Evolutionary conservation across 768 basidiomycete species (phyloP), one percentile per base, ranked within the genome.

Genomic region (Cystoderma amianthinum): DNA sequence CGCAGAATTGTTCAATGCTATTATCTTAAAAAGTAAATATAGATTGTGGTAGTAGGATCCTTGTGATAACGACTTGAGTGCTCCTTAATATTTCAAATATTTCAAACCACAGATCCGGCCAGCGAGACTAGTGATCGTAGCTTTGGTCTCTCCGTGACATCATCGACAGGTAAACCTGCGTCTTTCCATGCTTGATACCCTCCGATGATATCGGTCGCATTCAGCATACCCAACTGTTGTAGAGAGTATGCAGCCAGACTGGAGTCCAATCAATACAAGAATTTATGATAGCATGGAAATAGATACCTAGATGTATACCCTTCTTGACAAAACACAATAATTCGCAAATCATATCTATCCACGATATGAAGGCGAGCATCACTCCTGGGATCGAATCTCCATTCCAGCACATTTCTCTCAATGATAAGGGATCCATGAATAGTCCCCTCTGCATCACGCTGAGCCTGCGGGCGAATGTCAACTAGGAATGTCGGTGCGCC

Each of bases 361-460:
- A 77, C 86, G 47, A 88, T 78, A 1, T 73, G 61, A 40, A 89
- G 60, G 23, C 80, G 67, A 10, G 72, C 65, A 4, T 71, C 64
- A 48, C 63, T 69, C 42, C 83, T 68, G 3, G 86, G 87, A 58
- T 90, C 86, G 48, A 90, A 80, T 17, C 77, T 72, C 84, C 85
- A 87, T 56, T 90, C 87, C 40, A 90, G 68, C 4, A 79, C 73
- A 52, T 85, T 88, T 17, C 86, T 71, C 51, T 88, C 86, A 43
- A 89, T 73, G 41, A 84, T 62, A 42, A 88, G 61, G n/a, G 85
- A 72, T 0, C 86, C 84, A 5, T 67, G 67, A 41, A 89, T 81
- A 0, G 62, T 68, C 0, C 87, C 87, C 22, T 73, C 62, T 36
- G 54, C 56, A 4, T 67, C 66, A 12, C 87, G 72, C 56, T 85